phyloP scores from a whole-genome alignment of 495 filamentous ascomycete species.

The Penicillium subrubescens region DNA sequence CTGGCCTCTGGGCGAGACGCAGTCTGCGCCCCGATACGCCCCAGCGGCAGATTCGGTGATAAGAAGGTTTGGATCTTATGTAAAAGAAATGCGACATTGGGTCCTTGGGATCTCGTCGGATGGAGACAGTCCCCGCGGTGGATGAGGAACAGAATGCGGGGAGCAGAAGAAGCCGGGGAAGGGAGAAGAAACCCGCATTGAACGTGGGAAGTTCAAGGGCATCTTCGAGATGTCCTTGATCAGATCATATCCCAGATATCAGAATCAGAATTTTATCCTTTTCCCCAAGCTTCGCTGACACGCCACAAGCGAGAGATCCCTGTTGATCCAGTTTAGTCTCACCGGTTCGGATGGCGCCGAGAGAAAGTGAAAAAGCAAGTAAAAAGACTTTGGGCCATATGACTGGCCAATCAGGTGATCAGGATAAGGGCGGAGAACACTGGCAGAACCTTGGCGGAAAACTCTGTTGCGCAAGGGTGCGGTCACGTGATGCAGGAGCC shows the following conservation, averaged over 20 bases:
- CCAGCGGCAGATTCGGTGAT: conserved; percentile 15
- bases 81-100: conserved; percentile 30
- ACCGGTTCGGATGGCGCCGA: conserved; percentile 3
- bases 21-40: conserved; percentile 8
- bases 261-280: background rate
- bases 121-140: conserved; percentile 10
- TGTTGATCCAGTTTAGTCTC: background rate
- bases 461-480: background rate
- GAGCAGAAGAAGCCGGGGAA: background rate
- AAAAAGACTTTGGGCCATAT: background rate
- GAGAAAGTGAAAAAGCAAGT: background rate
- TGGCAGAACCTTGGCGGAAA: background rate
- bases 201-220: background rate
- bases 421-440: background rate
- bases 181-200: background rate
- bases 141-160: background rate
- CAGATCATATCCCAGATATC: background rate
- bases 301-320: conserved; percentile 14
- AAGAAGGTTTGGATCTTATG: conserved; percentile 31
- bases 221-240: background rate
- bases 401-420: background rate
- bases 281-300: background rate
- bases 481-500: conserved; percentile 5
- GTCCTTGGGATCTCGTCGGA: conserved; percentile 2
- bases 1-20: conserved; percentile 6